A percentile compares a stretch with the other conserved stretches of the same genome.
Conservation (phyloP, 805 yeast genomes). For the Metschnikowia continentalis region DNA sequence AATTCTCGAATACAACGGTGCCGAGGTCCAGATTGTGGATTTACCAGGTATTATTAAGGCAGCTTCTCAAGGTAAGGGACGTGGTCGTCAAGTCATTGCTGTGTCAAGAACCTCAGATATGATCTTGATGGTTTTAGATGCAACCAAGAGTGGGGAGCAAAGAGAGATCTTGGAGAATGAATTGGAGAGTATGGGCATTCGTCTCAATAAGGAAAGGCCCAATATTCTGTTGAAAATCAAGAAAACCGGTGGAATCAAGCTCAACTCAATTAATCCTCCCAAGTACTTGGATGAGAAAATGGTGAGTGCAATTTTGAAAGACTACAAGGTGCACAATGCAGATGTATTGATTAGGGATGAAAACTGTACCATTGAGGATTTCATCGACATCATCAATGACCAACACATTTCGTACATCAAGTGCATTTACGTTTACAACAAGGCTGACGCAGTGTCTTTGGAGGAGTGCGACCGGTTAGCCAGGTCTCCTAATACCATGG, state of each 20-base stretch:
- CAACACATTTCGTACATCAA: slow-evolving; percentile 83
- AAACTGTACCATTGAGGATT: slow-evolving; percentile 85
- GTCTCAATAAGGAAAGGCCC: slow-evolving; percentile 79
- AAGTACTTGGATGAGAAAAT: slow-evolving; percentile 76
- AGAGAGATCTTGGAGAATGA: slow-evolving; percentile 82
- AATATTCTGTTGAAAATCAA: slow-evolving; percentile 70
- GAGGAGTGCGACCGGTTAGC: slow-evolving; percentile 94
- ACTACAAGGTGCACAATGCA: slow-evolving; percentile 87
- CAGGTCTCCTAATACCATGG: slow-evolving; percentile 87
- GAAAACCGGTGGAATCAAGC: slow-evolving; percentile 87
- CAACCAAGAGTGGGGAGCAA: slow-evolving; percentile 90
- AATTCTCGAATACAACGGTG: slow-evolving; percentile 90
- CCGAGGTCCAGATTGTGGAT: slow-evolving; percentile 96
- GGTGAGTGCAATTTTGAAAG: slow-evolving; percentile 71
- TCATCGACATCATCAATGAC: slow-evolving; percentile 84
- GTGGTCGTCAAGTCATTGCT: slow-evolving; percentile 95
- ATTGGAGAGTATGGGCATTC: slow-evolving; percentile 88
- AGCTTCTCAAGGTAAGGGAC: slow-evolving; percentile 94
- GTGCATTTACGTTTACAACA: slow-evolving; percentile 91
- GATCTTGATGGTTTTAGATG: slow-evolving; percentile 90
- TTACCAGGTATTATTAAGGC: slow-evolving; percentile 96
- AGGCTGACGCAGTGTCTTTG: slow-evolving; percentile 89
- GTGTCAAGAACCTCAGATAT: slow-evolving; percentile 94
- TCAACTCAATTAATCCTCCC: slow-evolving; percentile 78
- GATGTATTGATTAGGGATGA: slow-evolving; percentile 90